phyloP scores from a whole-genome alignment of 805 yeast genomes.

The Alloascoidea africana region DNA sequence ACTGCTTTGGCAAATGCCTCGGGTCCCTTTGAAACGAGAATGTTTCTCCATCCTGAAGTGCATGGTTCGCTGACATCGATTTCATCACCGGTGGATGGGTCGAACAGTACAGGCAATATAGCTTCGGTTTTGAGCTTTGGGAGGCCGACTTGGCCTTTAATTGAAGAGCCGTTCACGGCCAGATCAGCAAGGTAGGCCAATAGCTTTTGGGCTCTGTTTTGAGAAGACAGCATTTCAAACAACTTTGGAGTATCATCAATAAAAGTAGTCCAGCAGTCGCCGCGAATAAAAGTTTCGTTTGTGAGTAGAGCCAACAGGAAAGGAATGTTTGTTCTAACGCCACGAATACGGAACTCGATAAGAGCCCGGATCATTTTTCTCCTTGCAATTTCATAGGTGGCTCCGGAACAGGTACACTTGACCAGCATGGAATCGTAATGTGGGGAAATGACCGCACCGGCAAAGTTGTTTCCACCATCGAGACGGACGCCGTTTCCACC shows the following conservation, averaged over 20 bases:
- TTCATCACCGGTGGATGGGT: conserved; percentile 41
- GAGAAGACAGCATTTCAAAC: conserved; percentile 88
- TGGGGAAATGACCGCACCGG: conserved; percentile 92
- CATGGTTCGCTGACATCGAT: conserved; percentile 44
- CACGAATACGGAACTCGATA: conserved; percentile 96
- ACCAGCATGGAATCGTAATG: conserved; percentile 98
- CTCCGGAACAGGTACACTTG: conserved; percentile 93
- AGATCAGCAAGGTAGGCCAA: conserved; percentile 84
- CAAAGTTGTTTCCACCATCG: conserved; percentile 97
- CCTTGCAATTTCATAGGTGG: conserved; percentile 91
- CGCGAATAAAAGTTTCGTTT: conserved; percentile 71
- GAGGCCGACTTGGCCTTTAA: conserved; percentile 87
- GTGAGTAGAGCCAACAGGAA: conserved; percentile 85
- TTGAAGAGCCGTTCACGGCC: conserved; percentile 90
- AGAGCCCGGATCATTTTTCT: conserved; percentile 95
- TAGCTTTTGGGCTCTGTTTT: conserved; percentile 92
- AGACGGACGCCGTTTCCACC: conserved; percentile 99
- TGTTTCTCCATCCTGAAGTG: conserved; percentile 86
- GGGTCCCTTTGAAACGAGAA: conserved; percentile 74
- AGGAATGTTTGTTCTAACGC: conserved; percentile 97
- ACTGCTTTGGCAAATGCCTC: conserved; percentile 82
- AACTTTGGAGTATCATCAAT: conserved; percentile 95
- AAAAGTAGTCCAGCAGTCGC: conserved; percentile 95
- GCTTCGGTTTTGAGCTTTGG: conserved; percentile 76
- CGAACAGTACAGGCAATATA: conserved; percentile 56